Evolutionary conservation across 2,329 filamentous ascomycete genomes (phyloP).

Genomic region (Fragosphaeria purpurea): DNA sequence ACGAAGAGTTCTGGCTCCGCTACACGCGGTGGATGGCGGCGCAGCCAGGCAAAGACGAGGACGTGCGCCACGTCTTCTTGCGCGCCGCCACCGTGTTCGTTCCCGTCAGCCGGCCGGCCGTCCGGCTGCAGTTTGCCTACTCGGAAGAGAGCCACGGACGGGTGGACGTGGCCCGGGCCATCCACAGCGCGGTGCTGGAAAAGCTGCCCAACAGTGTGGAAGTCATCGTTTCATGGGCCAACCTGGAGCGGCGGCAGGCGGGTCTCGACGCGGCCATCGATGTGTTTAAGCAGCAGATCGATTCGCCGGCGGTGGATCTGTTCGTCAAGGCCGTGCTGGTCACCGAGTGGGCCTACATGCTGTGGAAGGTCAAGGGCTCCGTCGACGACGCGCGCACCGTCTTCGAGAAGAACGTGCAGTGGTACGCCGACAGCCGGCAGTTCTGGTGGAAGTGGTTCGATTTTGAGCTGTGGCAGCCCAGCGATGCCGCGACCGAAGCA

Average conservation of each 20-base stretch:
- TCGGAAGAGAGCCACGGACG: slow-evolving; percentile 83
- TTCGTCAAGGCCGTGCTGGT: slow-evolving; percentile 80
- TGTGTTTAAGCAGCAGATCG: slow-evolving; percentile 72
- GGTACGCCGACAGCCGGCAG: slow-evolving; percentile 71
- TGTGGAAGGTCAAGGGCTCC: slow-evolving; percentile 81
- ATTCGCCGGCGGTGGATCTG: slow-evolving; percentile 59
- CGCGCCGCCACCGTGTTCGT: slow-evolving; percentile 78
- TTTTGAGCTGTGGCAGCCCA: slow-evolving; percentile 81
- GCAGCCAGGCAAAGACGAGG: slow-evolving; percentile 72
- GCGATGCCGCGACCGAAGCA: slow-evolving; percentile 51
- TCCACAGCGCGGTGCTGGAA: slow-evolving; percentile 71
- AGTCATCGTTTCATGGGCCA: slow-evolving; percentile 79
- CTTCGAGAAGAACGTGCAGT: slow-evolving; percentile 72
- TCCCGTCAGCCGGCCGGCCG: slow-evolving; percentile 72
- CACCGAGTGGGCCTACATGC: slow-evolving; percentile 73
- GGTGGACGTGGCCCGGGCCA: slow-evolving; percentile 68
- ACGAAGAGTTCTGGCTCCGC: slow-evolving; percentile 97
- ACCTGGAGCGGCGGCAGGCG: slow-evolving; percentile 71
- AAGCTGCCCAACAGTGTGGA: slow-evolving; percentile 74
- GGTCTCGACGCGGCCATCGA: slow-evolving; percentile 78
- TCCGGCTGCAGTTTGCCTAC: slow-evolving; percentile 84
- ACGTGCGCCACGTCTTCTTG: slow-evolving; percentile 85
- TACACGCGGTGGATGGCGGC: slow-evolving; percentile 89
- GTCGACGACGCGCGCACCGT: slow-evolving; percentile 72
- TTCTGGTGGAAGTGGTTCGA: slow-evolving; percentile 88